Evolutionary conservation across 805 yeast species (phyloP).

Genomic region (Isabelozyma pseudorhagii): DNA sequence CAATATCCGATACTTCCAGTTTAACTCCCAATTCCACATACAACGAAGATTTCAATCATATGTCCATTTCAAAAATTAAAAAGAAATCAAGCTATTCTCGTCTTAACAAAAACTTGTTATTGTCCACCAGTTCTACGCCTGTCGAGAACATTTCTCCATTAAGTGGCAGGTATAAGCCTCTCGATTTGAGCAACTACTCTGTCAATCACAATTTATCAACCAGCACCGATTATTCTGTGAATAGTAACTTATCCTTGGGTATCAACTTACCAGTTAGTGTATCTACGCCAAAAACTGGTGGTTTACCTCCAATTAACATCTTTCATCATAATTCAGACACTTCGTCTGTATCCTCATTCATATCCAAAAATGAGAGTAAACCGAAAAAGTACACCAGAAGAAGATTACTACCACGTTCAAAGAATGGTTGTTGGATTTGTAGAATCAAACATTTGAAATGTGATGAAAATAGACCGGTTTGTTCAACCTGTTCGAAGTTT

Average conservation of each 20-base stretch:
- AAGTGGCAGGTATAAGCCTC: conserved; percentile 16
- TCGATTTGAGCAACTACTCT: conserved; percentile 8
- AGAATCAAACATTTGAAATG: conserved; percentile 45
- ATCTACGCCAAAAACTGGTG: conserved; percentile 6
- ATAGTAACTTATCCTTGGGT: neutral
- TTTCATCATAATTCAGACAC: conserved; percentile 24
- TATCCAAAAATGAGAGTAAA: conserved; percentile 5
- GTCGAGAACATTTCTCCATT: conserved; percentile 14
- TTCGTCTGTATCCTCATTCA: conserved; percentile 5
- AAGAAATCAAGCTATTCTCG: conserved; percentile 16
- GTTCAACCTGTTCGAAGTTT: conserved; percentile 35
- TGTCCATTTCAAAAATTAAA: conserved; percentile 7
- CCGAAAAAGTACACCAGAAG: conserved; percentile 37
- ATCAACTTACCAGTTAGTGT: conserved; percentile 7
- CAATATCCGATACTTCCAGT: conserved; percentile 13
- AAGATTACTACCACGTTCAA: conserved; percentile 38
- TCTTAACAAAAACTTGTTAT: conserved; percentile 14
- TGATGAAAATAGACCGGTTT: conserved; percentile 37
- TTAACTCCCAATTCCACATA: conserved; percentile 13
- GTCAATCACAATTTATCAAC: neutral
- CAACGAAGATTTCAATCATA: conserved; percentile 1
- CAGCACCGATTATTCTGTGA: neutral
- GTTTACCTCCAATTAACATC: conserved; percentile 17
- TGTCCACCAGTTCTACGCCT: conserved; percentile 6
- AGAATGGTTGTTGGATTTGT: conserved; percentile 46